A percentile compares a stretch with the other conserved stretches of the same genome.
phyloP scores from a whole-genome alignment of 148 eudicot genomes.

The Salicornia ramosissima region DNA sequence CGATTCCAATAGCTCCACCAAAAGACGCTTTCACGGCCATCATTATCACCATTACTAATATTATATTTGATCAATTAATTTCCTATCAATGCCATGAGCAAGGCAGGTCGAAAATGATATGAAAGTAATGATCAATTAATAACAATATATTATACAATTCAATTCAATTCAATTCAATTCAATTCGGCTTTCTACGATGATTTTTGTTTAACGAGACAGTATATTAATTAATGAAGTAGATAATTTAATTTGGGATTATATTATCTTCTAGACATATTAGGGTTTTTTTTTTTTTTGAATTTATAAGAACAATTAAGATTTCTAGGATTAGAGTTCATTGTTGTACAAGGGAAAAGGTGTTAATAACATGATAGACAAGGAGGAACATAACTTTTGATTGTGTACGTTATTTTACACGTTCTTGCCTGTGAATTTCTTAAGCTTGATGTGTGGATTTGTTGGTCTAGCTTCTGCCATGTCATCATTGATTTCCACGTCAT shows the following conservation, averaged over 20 bases:
- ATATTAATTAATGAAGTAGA: no score
- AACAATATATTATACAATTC: no score
- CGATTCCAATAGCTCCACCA: background rate
- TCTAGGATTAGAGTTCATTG: background rate
- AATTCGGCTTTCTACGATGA: no score
- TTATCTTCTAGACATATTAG: no score
- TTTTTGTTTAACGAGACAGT: no score
- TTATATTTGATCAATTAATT: no score
- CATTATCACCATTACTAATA: background rate
- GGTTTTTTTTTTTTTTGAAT: background rate
- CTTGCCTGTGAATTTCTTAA: constrained; percentile 5
- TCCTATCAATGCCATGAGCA: background rate
- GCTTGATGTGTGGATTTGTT: constrained; percentile 4
- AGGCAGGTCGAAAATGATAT: no score
- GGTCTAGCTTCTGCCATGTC: constrained; percentile 10
- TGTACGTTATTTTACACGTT: constrained; percentile 5
- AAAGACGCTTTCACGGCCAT: background rate
- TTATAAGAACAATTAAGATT: background rate
- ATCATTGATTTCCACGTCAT: constrained; percentile 8
- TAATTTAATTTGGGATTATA: no score
- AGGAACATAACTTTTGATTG: background rate
- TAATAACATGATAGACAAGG: no score
- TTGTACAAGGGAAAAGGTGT: background rate
- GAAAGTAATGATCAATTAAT: no score
- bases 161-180: no score